Evolutionary conservation across 805 yeast genomes (phyloP).

Genomic region (Cyberlindnera japonica): DNA sequence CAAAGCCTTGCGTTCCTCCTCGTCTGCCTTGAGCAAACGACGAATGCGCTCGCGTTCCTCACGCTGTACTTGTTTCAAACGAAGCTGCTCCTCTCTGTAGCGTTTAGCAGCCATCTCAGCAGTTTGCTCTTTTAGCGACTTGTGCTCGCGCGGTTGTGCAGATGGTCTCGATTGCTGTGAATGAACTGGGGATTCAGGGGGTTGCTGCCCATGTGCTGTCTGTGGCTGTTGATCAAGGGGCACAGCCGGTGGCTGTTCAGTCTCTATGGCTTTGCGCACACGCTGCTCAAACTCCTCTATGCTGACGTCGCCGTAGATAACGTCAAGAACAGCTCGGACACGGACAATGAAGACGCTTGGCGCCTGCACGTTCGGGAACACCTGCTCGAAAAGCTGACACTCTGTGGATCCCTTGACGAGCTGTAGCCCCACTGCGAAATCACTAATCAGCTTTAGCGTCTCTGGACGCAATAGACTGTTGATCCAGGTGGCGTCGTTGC

Average conservation of each 20-base stretch:
- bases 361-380: constrained; percentile 47
- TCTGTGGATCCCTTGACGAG: constrained; percentile 40
- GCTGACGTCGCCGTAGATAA: constrained; percentile 34
- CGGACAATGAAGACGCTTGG: constrained; percentile 59
- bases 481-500: constrained; percentile 22
- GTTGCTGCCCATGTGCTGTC: constrained; percentile 6
- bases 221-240: not conserved
- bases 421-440: constrained; percentile 39
- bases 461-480: constrained; percentile 17
- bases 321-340: constrained; percentile 43
- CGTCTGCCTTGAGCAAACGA: constrained; percentile 49
- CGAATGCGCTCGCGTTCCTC: constrained; percentile 57
- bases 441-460: constrained; percentile 17
- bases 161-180: constrained; percentile 1
- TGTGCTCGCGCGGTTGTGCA: constrained; percentile 8
- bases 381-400: constrained; percentile 46
- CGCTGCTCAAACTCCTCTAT: constrained; percentile 29
- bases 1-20: constrained; percentile 38
- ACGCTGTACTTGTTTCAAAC: constrained; percentile 34
- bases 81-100: constrained; percentile 37
- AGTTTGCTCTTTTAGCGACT: constrained; percentile 38
- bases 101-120: constrained; percentile 36
- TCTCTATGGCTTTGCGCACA: constrained; percentile 13
- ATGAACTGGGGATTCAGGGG: constrained; percentile 2
- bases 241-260: constrained; percentile 6